A percentile compares a stretch with the other conserved stretches of the same genome.
Evolutionary conservation across 2,329 filamentous ascomycete species (phyloP).

Genomic region (Cladosporium halotolerans): DNA sequence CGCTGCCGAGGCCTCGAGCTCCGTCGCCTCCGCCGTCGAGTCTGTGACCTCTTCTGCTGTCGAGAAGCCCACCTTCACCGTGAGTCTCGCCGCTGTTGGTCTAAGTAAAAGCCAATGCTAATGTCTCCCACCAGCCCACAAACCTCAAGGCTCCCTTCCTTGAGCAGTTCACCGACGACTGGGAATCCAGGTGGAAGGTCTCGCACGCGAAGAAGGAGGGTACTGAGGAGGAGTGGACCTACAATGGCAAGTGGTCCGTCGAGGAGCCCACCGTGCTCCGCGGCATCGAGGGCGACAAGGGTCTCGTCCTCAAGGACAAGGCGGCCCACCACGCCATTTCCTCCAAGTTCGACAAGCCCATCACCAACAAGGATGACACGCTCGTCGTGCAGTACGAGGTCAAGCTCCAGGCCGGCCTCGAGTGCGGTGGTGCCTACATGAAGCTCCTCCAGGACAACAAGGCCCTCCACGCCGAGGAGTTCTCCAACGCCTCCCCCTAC

Average conservation of each 20-base stretch:
- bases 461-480: constrained; percentile 93
- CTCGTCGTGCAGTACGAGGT: constrained; percentile 98
- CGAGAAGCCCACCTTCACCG: constrained; percentile 77
- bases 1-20: constrained; percentile 34
- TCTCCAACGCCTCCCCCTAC: constrained; percentile 94
- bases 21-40: constrained; percentile 40
- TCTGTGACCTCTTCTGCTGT: constrained; percentile 53
- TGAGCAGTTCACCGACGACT: constrained; percentile 97
- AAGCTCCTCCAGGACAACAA: constrained; percentile 98
- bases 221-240: constrained; percentile 85
- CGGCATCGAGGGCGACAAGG: constrained; percentile 91
- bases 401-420: constrained; percentile 94
- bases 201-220: constrained; percentile 97
- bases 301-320: constrained; percentile 94
- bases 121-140: constrained; percentile 58
- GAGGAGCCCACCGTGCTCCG: constrained; percentile 89
- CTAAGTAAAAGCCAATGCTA: not conserved
- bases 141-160: constrained; percentile 87
- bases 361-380: constrained; percentile 95
- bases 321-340: constrained; percentile 99
- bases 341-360: constrained; percentile 92
- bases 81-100: constrained; percentile 47
- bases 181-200: constrained; percentile 87
- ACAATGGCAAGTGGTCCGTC: constrained; percentile 91
- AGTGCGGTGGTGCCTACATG: constrained; percentile 97